These are phyloP conservation scores for Pholiota conissans DNA, from an alignment of 768 basidiomycete genomes.

Conservation along the genomic window DNA sequence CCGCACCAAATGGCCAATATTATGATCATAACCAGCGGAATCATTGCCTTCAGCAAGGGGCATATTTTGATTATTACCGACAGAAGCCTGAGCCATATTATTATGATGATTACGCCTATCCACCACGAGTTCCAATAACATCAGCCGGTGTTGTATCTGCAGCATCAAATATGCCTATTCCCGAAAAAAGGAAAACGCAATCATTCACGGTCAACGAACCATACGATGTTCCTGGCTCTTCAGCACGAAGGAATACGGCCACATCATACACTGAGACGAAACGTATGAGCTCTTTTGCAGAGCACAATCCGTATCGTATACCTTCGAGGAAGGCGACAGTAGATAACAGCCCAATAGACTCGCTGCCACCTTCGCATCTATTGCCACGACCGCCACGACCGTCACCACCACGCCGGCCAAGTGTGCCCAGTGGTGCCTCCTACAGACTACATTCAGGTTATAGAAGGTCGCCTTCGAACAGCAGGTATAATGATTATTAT, in stretches of 20 bases:
- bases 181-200: not conserved
- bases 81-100: not conserved
- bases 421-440: not conserved
- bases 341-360: not conserved
- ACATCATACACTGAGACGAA: not conserved
- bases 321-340: not conserved
- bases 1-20: no score
- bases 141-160: not conserved
- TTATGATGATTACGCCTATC: not conserved
- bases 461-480: not conserved
- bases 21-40: no score
- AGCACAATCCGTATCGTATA: not conserved
- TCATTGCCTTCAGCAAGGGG: no score
- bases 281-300: not conserved
- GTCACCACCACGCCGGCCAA: not conserved
- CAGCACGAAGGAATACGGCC: not conserved
- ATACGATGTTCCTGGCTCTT: not conserved
- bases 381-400: not conserved
- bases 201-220: not conserved
- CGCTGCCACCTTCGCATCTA: not conserved
- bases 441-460: no score
- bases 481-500: not conserved
- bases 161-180: not conserved
- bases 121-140: not conserved
- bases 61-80: not conserved